phyloP scores from a whole-genome alignment of 2,329 filamentous ascomycete genomes.

The Hymenoscyphus scutula region DNA sequence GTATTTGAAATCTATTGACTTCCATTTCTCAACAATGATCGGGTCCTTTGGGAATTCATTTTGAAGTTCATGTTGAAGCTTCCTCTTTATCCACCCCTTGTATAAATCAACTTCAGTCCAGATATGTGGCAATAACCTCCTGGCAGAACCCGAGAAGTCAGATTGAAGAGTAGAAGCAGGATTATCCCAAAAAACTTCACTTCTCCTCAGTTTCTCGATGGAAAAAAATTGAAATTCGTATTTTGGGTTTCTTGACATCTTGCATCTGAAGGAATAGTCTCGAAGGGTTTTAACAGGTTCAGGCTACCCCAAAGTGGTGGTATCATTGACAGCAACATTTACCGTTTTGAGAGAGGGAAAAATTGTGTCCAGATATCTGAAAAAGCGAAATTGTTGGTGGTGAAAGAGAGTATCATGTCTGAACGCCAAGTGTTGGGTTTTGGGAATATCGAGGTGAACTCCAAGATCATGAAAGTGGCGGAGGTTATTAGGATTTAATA shows the following conservation, averaged over 20 bases:
- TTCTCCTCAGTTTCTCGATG: background rate
- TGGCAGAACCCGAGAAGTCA: background rate
- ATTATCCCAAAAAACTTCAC: background rate
- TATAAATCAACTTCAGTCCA: background rate
- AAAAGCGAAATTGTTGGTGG: background rate
- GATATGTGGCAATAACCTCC: background rate
- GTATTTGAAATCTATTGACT: background rate
- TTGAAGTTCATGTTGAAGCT: too few relatives aligned
- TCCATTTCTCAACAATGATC: background rate
- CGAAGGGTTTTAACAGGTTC: background rate
- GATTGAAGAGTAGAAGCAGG: background rate
- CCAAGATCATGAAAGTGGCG: background rate
- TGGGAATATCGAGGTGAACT: background rate
- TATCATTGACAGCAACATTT: background rate
- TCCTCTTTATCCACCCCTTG: background rate
- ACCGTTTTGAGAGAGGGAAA: background rate
- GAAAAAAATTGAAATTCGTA: background rate
- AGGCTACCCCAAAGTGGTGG: background rate
- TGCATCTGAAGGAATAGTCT: background rate
- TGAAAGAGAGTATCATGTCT: background rate
- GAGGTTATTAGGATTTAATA: background rate
- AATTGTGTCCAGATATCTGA: background rate
- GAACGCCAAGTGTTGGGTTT: background rate
- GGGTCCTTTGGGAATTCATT: background rate
- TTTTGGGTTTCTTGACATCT: background rate